Base-by-base conservation (phyloP, 345 rosid species). In the Populus alba region DNA sequence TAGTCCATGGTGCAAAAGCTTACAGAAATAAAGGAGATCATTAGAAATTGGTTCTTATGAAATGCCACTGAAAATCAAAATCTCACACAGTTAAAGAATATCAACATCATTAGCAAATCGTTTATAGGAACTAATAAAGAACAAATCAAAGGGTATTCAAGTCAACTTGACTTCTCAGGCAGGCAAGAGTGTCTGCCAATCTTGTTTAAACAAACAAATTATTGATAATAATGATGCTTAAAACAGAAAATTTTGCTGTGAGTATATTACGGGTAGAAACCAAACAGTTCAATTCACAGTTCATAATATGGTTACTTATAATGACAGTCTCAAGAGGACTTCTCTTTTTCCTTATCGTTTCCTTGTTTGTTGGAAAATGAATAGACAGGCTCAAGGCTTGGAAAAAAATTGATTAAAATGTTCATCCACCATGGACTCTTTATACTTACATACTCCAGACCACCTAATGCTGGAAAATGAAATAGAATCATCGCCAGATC, bases 1-100 rank as follows among this genome's bases (percentile, higher is more conserved):
- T 73, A 94, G 77, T 66, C 89, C 89, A 79, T 94, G 97, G 86
- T 93, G 97, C 81, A 92, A 75, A 16, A 92, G 87, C 98, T 94
- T 81, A 45, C 7, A 78, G 53, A 43, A 74, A 67, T 6, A 55
- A 27, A 80, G 9, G 13, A 57, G 17, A 47, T 39, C 10, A 39
- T 39, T 39, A 39, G 43, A 39, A 39, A 39, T 39, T 8, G 2
- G 43, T 39, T 39, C 43, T 7, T 39, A 39, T 39, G 10, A 39
- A 8, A 39, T 33, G 37, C 37, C 37, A 39, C 8, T 39, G 43
- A 39, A 39, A 39, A 39, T 39, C 9, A 39, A 39, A 9, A 39
- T 9, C 43, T 39, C 10, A 7, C 13, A 75, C 25, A 63, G 41
- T 61, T 38, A 49, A 39, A 61, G 6, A 6, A 74, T 8, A 53